A percentile compares a stretch with the other conserved stretches of the same genome.
phyloP scores from a whole-genome alignment of 306 rosid genomes.

The Inga laurina region DNA sequence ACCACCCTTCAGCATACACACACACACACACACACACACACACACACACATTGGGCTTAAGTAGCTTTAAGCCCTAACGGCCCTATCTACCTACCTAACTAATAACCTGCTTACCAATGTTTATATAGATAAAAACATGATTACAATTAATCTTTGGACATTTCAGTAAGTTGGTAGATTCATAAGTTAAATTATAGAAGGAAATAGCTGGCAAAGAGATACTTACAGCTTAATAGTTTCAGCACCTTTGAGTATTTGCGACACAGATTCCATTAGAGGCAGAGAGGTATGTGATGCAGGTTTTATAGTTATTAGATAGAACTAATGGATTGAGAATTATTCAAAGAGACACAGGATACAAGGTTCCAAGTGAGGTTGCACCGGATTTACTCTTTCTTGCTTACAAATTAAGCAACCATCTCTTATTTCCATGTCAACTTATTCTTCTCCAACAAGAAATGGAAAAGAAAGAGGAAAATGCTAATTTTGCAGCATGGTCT shows the following conservation, averaged over 20 bases:
- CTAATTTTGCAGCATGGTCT: neutral
- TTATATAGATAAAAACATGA: no score
- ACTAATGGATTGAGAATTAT: neutral
- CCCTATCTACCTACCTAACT: no score
- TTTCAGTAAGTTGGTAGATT: no score
- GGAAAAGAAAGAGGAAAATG: neutral
- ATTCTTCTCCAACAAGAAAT: neutral
- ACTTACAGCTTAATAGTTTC: neutral
- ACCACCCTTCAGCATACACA: no score
- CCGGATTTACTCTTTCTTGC: neutral
- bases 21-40: no score
- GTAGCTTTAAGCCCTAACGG: no score
- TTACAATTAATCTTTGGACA: no score
- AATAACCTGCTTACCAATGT: no score
- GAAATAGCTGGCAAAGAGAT: conserved; percentile 22
- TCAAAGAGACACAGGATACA: conserved; percentile 21
- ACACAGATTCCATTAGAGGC: neutral
- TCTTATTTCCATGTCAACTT: neutral
- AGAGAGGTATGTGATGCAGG: neutral
- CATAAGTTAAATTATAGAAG: conserved; percentile 12
- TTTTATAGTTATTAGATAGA: neutral
- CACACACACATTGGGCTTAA: no score
- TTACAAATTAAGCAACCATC: neutral
- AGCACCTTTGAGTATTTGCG: conserved; percentile 21
- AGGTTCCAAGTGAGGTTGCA: conserved; percentile 23